Percentiles rank a stretch among this genome's conserved stretches.
Evolutionary conservation across 371 early-diverging fungal species (phyloP).

Genomic region (Mortierella sp.): DNA sequence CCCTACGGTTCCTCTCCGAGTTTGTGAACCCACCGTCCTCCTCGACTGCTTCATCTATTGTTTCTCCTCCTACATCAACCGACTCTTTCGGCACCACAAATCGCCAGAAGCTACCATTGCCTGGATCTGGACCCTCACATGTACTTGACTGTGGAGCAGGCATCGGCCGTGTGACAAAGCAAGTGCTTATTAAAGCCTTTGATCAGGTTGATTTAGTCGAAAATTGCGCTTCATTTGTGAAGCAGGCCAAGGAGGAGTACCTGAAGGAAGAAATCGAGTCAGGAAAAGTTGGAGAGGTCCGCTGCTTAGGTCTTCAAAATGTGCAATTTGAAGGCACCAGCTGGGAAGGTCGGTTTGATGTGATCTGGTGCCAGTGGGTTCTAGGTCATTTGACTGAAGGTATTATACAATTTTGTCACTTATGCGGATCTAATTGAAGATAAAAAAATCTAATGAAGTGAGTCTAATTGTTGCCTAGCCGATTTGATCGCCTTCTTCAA

Average conservation of each 20-base stretch:
- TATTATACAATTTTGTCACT: conserved; percentile 26
- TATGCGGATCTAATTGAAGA: neutral
- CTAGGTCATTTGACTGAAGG: conserved; percentile 86
- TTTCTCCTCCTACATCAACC: conserved; percentile 56
- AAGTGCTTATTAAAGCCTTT: conserved; percentile 82
- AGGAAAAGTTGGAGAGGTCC: conserved; percentile 71
- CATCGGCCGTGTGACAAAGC: conserved; percentile 93
- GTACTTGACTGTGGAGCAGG: conserved; percentile 93
- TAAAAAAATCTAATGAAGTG: neutral
- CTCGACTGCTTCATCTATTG: conserved; percentile 53
- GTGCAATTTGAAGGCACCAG: conserved; percentile 74
- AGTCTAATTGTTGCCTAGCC: conserved; percentile 57
- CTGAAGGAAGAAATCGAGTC: conserved; percentile 65
- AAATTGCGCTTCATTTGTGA: conserved; percentile 81
- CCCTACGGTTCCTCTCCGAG: conserved; percentile 75
- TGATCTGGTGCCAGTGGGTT: conserved; percentile 98
- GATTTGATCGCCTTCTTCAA: conserved; percentile 88
- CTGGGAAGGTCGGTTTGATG: conserved; percentile 77
- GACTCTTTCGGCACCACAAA: conserved; percentile 1
- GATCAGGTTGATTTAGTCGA: conserved; percentile 92
- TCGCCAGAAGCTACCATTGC: conserved; percentile 40
- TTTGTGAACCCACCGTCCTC: conserved; percentile 58
- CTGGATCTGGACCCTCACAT: conserved; percentile 38
- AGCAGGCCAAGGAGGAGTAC: conserved; percentile 74
- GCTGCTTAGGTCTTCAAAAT: conserved; percentile 84